Evolutionary conservation across 441 rosid species (phyloP), one percentile per base, ranked within the genome.

Genomic region (Erodium texanum): DNA sequence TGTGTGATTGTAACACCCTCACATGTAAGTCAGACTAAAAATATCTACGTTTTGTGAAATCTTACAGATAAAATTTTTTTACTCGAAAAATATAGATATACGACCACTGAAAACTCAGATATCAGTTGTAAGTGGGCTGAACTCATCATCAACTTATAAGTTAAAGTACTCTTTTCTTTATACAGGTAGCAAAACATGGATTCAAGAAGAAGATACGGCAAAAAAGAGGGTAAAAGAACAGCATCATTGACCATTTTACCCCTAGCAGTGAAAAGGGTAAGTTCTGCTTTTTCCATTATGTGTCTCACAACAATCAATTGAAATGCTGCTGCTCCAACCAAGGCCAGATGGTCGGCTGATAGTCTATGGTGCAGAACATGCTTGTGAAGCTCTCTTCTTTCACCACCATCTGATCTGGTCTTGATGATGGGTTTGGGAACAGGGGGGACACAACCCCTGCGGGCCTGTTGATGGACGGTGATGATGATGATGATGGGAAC

Each of bases 241-340:
- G 29, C 22, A 14, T 18, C 22, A 1, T 7, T 15, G 1, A 8
- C 11, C 11, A 38, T 27, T n/a, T 64, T 24, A 63, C 66, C 38
- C 64, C 63, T 61, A 67, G 59, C 69, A 67, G 71, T 32, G 56
- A 70, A 68, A 67, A 43, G 74, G 71, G 64, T 76, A 63, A 68
- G 52, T 54, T 38, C 4, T 59, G 38, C 3, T 62, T 3, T 27
- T 27, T 27, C 29, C 1, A 4, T 27, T 27, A 1, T 4, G 4
- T 27, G 29, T 4, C 29, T 27, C 2, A 27, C 4, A 4, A 27
- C 1, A 7, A 7, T 86, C 81, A 93, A 66, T 88, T 87, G 85
- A 86, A 93, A 72, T 86, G 88, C 61, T 84, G 90, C 29, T 88
- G 93, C 73, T 93, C 97, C 78, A 93, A 84, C 99, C 99, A 93